These are phyloP conservation scores for Colletotrichum agaves DNA, from an alignment of 2,329 filamentous ascomycete species.

Conservation along the genomic window DNA sequence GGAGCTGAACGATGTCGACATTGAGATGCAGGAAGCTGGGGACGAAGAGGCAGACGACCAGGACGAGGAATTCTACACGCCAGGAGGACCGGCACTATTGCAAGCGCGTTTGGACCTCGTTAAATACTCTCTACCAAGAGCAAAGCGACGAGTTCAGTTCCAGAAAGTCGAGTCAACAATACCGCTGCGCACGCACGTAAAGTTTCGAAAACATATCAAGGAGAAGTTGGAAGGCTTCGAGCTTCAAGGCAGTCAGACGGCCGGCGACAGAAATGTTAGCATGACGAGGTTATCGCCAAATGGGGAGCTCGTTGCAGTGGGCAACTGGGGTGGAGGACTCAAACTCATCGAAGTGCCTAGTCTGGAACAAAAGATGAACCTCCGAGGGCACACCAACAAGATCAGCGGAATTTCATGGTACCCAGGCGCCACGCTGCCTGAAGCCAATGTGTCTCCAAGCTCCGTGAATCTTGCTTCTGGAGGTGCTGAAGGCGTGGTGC, in stretches of 20 bases:
- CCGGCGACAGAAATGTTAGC: slow-evolving; percentile 89
- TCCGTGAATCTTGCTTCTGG: slow-evolving; percentile 89
- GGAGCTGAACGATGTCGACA: slow-evolving; percentile 72
- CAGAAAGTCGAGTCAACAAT: slow-evolving; percentile 87
- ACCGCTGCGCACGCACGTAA: slow-evolving; percentile 88
- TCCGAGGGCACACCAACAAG: slow-evolving; percentile 88
- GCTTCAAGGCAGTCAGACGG: slow-evolving; percentile 92
- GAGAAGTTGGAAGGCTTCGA: slow-evolving; percentile 85
- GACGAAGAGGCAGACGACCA: slow-evolving; percentile 67
- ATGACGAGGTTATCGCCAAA: slow-evolving; percentile 92
- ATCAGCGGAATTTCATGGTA: slow-evolving; percentile 93
- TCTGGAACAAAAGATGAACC: slow-evolving; percentile 77
- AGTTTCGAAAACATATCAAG: slow-evolving; percentile 90
- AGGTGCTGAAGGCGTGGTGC: slow-evolving; percentile 86
- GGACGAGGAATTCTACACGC: slow-evolving; percentile 95
- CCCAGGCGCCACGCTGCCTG: slow-evolving; percentile 80
- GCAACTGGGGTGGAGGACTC: slow-evolving; percentile 92
- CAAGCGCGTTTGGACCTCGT: slow-evolving; percentile 83
- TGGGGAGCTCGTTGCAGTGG: slow-evolving; percentile 84
- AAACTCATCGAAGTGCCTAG: slow-evolving; percentile 87
- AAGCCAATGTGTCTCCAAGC: slow-evolving; percentile 75
- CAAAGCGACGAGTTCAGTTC: slow-evolving; percentile 79
- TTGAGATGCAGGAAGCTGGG: slow-evolving; percentile 68
- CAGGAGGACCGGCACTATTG: slow-evolving; percentile 79
- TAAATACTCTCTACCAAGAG: slow-evolving; percentile 83